These are phyloP conservation scores for Xylaria digitata DNA, from an alignment of 2,329 filamentous ascomycete genomes.

Conservation along the genomic window DNA sequence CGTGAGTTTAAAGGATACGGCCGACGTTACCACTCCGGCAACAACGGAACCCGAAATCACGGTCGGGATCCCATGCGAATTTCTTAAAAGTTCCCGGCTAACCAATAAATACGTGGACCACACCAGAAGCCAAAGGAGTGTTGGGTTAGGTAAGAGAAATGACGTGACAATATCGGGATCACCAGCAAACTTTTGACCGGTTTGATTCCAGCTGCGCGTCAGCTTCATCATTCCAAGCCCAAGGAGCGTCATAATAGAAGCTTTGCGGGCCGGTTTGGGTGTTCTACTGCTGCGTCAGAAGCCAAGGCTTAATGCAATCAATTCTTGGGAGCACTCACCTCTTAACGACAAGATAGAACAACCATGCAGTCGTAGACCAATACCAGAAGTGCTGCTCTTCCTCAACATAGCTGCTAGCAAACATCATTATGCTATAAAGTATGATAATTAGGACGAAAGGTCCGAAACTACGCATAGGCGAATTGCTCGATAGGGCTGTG, in stretches of 20 bases:
- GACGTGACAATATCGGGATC: conserved; percentile 84
- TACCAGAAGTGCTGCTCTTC: conserved; percentile 99
- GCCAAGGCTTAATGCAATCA: not conserved
- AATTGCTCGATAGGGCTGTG: conserved; percentile 48
- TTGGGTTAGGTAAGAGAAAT: conserved; percentile 72
- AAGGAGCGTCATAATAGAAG: conserved; percentile 51
- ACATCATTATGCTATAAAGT: conserved; percentile 89
- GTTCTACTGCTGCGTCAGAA: conserved; percentile 36
- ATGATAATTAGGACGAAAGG: conserved; percentile 65
- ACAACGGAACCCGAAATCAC: conserved; percentile 56
- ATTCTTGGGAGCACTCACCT: conserved; percentile 45
- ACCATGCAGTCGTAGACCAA: conserved; percentile 81
- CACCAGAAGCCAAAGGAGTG: conserved; percentile 79
- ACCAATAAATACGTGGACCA: conserved; percentile 74
- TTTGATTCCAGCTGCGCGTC: conserved; percentile 90
- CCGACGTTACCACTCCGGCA: conserved; percentile 60
- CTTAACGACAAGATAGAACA: conserved; percentile 64
- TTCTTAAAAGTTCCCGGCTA: conserved; percentile 57
- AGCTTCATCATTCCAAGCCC: conserved; percentile 74
- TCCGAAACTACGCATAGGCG: conserved; percentile 47
- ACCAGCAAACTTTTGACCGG: conserved; percentile 95
- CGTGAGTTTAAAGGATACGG: conserved; percentile 86
- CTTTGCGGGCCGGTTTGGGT: conserved; percentile 45
- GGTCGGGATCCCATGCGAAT: conserved; percentile 56
- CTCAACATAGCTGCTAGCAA: conserved; percentile 96